phyloP scores from a whole-genome alignment of 805 yeast species.

The Osmozyma mogii region DNA sequence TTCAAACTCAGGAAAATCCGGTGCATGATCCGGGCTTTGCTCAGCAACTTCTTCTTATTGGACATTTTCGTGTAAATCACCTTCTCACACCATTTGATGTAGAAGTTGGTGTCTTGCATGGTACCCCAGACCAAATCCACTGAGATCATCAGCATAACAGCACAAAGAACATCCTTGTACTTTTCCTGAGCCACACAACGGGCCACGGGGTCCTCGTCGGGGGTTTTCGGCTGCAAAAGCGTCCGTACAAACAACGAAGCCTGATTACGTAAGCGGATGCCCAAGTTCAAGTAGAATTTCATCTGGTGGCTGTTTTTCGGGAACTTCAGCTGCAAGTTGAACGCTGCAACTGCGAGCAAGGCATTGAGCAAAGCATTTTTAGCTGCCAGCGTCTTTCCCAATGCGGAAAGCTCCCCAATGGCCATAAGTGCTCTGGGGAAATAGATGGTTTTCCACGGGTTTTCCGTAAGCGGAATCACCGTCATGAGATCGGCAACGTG shows the following conservation, averaged over 20 bases:
- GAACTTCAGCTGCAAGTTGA: conserved; percentile 68
- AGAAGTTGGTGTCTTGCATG: conserved; percentile 75
- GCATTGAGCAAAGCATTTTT: conserved; percentile 75
- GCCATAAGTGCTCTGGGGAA: conserved; percentile 79
- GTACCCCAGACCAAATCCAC: conserved; percentile 89
- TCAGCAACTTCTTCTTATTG: conserved; percentile 53
- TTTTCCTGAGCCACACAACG: conserved; percentile 46
- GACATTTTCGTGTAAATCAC: conserved; percentile 64
- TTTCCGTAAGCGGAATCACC: conserved; percentile 60
- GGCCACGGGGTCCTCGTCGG: conserved; percentile 35
- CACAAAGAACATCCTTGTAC: conserved; percentile 78
- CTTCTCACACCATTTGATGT: conserved; percentile 68
- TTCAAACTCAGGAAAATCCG: conserved; percentile 70
- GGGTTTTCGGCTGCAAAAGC: conserved; percentile 32
- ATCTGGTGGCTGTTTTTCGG: conserved; percentile 56
- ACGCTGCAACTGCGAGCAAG: conserved; percentile 72
- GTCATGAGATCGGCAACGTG: conserved; percentile 77
- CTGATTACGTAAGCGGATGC: conserved; percentile 66
- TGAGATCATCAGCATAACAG: conserved; percentile 78
- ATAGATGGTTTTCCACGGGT: conserved; percentile 85
- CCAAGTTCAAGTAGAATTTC: conserved; percentile 64
- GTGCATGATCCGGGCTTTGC: conserved; percentile 72
- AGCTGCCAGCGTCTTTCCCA: conserved; percentile 69
- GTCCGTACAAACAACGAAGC: conserved; percentile 61
- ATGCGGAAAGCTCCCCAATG: conserved; percentile 68